A percentile compares a stretch with the other conserved stretches of the same genome.
These are phyloP conservation scores for Trichoderma sp. DNA, from an alignment of 2,329 filamentous ascomycete genomes.

Conservation along the genomic window DNA sequence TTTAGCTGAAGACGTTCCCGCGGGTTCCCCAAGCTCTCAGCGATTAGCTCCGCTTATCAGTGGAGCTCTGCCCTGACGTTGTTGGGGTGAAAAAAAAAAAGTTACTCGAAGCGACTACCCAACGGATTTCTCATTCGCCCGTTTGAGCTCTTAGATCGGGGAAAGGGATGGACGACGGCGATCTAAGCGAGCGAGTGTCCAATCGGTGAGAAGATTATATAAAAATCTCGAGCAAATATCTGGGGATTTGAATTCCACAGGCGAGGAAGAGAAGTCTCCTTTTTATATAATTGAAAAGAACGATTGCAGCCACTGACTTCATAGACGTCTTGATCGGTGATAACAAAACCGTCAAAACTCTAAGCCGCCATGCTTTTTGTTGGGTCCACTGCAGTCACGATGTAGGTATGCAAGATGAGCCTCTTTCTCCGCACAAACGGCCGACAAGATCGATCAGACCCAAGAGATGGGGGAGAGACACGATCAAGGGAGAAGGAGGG, in stretches of 20 bases:
- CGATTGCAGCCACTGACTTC: background rate
- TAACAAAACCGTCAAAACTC: background rate
- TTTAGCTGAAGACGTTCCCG: background rate
- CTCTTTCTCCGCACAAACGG: background rate
- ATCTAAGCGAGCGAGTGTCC: background rate
- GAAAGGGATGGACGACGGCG: background rate
- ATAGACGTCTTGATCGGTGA: background rate
- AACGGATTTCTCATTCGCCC: slow-evolving; percentile 2
- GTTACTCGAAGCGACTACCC: background rate
- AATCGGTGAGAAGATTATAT: background rate
- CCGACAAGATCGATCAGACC: background rate
- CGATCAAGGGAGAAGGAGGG: background rate
- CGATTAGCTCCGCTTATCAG: slow-evolving; percentile 18
- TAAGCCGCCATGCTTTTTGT: slow-evolving; percentile 11
- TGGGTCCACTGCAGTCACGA: slow-evolving; percentile 6
- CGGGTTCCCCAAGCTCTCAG: slow-evolving; percentile 7
- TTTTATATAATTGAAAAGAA: no score
- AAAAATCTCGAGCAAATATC: background rate
- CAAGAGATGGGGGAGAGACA: background rate
- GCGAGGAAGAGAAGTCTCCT: background rate
- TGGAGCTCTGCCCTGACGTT: slow-evolving; percentile 12
- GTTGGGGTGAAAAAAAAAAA: slow-evolving; percentile 16
- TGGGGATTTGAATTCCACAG: background rate
- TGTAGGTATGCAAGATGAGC: background rate
- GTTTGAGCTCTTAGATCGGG: background rate